phyloP scores from a whole-genome alignment of 768 basidiomycete genomes.

The Naganishia vaughanmartiniae region DNA sequence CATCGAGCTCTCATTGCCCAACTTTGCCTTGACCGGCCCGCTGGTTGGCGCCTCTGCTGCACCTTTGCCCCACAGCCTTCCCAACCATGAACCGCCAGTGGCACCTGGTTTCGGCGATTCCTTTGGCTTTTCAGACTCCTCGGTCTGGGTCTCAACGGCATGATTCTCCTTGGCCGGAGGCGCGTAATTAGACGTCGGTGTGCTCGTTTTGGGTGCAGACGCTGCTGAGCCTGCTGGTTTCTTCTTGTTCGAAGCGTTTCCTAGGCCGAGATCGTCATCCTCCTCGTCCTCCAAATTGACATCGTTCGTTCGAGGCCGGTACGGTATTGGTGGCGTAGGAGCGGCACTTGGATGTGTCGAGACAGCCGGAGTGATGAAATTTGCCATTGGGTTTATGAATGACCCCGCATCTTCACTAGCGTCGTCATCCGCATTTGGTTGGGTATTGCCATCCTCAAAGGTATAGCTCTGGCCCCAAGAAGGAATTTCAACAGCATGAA shows the following conservation, averaged over 20 bases:
- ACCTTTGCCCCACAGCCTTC: constrained; percentile 71
- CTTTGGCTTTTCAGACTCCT: constrained; percentile 10
- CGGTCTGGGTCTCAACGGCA: constrained; percentile 28
- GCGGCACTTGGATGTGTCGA: constrained; percentile 12
- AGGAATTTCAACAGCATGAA: constrained; percentile 23
- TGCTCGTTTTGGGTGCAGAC: constrained; percentile 36
- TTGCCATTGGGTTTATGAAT: constrained; percentile 48
- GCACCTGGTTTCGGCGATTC: constrained; percentile 10
- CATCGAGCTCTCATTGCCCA: constrained; percentile 86
- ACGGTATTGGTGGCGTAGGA: constrained; percentile 13
- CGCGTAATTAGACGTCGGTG: constrained; percentile 46
- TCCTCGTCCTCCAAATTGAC: constrained; percentile 59
- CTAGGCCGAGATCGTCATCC: constrained; percentile 85
- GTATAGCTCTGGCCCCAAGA: constrained; percentile 32
- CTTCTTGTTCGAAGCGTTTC: constrained; percentile 61
- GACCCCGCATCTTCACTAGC: neutral
- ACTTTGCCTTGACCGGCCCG: constrained; percentile 81
- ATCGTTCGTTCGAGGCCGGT: constrained; percentile 29
- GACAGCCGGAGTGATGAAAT: constrained; percentile 26
- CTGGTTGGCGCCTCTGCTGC: constrained; percentile 57
- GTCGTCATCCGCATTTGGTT: constrained; percentile 32
- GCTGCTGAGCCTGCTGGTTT: constrained; percentile 5
- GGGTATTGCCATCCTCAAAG: constrained; percentile 8
- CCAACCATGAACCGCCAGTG: constrained; percentile 62
- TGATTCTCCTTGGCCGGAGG: constrained; percentile 39